Base-by-base conservation (phyloP, 371 early-diverging fungal species). In the Mortierella sp. region DNA sequence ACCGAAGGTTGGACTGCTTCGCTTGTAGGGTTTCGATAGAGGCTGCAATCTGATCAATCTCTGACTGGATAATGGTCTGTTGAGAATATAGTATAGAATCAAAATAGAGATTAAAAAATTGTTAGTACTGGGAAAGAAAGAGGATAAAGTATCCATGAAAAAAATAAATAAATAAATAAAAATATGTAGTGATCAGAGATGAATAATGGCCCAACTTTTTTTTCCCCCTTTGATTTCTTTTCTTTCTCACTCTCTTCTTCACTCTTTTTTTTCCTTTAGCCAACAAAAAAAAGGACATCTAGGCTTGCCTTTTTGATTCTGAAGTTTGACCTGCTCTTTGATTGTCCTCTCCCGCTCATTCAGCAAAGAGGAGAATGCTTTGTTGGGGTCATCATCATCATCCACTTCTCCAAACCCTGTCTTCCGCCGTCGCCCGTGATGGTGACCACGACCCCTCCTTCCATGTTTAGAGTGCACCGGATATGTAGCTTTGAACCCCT, bases 401-500 rank as follows among this genome's bases (percentile, higher is more conserved):
- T 50, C 21, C 16, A 16, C 50, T 14, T 50, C 50, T 16, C 50
- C 50, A 50, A 50, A 50, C n/a, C 50, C 51, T n/a, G 73, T 67
- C 50, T 79, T 83, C 61, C 80, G 84, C 57, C 80, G 82, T 65
- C 72, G 69, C 9, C 37, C 37, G 9, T 37, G 37, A 46, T 74
- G 25, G 18, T 66, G 66, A 29, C 58, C 58, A 61, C 75, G 57
- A 64, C 84, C 6, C 71, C 68, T 21, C 74, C 60, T 52, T 47
- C 63, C 21, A 57, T 26, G 23, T 53, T 29, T 1, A 21, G 50
- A 28, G 19, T 72, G 16, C 19, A 69, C 82, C 25, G 86, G 86
- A 80, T 84, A 88, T 12, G 87, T 80, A 7, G 85, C 81, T 26
- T 85, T 84, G 64, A 87, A 88, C 15, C 88, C 87, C 75, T 88